Evolutionary conservation across 2,329 filamentous ascomycete genomes (phyloP).

Genomic region (Botrytis galanthina): DNA sequence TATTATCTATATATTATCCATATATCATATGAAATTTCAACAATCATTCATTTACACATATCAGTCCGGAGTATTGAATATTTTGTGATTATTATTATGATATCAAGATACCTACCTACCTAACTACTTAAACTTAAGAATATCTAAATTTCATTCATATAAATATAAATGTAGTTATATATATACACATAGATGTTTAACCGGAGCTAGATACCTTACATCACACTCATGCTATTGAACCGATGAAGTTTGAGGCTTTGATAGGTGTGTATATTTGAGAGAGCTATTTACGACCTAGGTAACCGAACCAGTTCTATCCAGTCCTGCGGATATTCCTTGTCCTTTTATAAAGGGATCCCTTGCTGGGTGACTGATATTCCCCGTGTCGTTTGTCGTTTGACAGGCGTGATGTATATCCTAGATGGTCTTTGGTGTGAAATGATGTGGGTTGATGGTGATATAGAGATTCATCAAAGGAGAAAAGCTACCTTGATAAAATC

Average conservation of each 20-base stretch:
- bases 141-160: not conserved
- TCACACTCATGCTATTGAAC: not conserved
- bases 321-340: not conserved
- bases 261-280: not conserved
- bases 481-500: not conserved
- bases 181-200: not conserved
- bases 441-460: not conserved
- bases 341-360: not conserved
- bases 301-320: not conserved
- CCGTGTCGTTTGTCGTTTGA: not conserved
- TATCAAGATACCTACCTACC: no score
- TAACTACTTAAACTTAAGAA: not conserved
- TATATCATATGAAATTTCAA: no score
- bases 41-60: no score
- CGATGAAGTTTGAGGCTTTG: accelerated
- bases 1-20: no score
- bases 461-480: not conserved
- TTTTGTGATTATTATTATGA: no score
- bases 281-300: not conserved
- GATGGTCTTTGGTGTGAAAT: not conserved
- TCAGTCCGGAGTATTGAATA: no score
- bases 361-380: not conserved
- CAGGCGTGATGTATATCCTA: not conserved
- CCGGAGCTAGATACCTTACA: accelerated
- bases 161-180: not conserved